Base-by-base conservation (phyloP, 139 green algal species). In the Diplosphaera chodatii region DNA sequence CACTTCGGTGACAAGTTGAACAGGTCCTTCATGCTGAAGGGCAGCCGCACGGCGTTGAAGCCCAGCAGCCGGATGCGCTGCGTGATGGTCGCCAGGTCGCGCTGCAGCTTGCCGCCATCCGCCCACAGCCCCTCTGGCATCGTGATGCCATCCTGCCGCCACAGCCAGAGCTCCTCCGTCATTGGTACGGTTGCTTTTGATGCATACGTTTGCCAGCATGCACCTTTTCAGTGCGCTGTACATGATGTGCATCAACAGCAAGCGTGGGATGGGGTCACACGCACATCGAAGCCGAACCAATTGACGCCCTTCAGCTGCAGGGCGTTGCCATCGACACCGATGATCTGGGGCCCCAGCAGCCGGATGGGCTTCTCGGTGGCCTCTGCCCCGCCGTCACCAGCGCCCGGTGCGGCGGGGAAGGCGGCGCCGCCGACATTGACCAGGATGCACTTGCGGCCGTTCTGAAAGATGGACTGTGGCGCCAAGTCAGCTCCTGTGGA, bases 41-140 rank as follows among this genome's bases (percentile, higher is more conserved):
- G 77, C 40, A 86, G 48, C 18, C 81, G 62, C 4, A 86, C 56
- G 27, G 81, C 71, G 55, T 86, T 86, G 77, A 82, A 86, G 55
- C 81, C 77, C 30, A 86, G 74, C 68, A 86, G 77, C 66, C 83
- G 79, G 30, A 84, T 74, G 22, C 79, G 71, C 66, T 87, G 82
- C 27, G 79, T 68, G n/a, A 84, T 66, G 18, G 78, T 84, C 22
- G 78, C 78, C 78, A 84, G 82, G 64, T 79, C 74, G 18, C 34
- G 28, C 2, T 67, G 67, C 20, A 79, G 63, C 29, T 65, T 67
- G 68, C 67, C 48, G 64, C 22, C 34, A 25, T 3, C 5, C 48
- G 48, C 48, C 48, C 40, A 77, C 55, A 69, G 37, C 29, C 32
- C 78, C 69, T 74, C 29, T 56, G 74, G 25, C 63, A 73, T 78